Percentiles rank a stretch among this genome's conserved stretches.
These are phyloP conservation scores for Coniferiporia sulphurascens DNA, from an alignment of 1,284 basidiomycete genomes.

Conservation along the genomic window DNA sequence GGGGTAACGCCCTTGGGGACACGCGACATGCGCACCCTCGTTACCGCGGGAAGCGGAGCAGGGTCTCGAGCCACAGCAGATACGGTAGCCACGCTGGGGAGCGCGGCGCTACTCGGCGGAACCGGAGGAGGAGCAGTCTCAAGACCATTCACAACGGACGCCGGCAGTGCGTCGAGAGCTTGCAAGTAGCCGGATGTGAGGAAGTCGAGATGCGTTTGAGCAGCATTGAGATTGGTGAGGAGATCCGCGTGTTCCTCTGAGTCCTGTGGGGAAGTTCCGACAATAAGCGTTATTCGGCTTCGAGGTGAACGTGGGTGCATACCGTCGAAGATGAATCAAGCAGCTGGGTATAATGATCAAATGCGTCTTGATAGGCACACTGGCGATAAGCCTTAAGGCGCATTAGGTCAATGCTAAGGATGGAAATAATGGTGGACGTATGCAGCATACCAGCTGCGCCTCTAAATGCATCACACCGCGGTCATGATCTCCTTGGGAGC, in stretches of 20 bases:
- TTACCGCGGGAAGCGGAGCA: slow-evolving; percentile 31
- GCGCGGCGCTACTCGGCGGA: slow-evolving; percentile 32
- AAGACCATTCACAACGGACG: slow-evolving; percentile 45
- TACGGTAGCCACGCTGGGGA: slow-evolving; percentile 26
- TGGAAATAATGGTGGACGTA: slow-evolving; percentile 4
- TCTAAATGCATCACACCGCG: slow-evolving; percentile 74
- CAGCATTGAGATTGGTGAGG: slow-evolving; percentile 74
- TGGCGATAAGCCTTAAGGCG: slow-evolving; percentile 64
- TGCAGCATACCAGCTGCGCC: slow-evolving; percentile 68
- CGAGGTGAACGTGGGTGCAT: slow-evolving; percentile 26
- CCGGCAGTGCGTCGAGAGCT: slow-evolving; percentile 53
- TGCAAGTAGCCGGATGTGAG: slow-evolving; percentile 64
- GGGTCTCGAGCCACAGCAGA: slow-evolving; percentile 24
- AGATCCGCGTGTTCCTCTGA: slow-evolving; percentile 87
- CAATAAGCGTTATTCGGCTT: neutral
- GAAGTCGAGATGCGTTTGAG: slow-evolving; percentile 78
- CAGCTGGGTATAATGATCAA: slow-evolving; percentile 73
- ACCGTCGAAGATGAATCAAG: slow-evolving; percentile 72
- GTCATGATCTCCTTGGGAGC: slow-evolving; percentile 35
- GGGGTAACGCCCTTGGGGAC: slow-evolving; percentile 67
- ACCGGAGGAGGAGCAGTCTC: slow-evolving; percentile 56
- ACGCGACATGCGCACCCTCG: slow-evolving; percentile 59
- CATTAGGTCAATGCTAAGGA: slow-evolving; percentile 10
- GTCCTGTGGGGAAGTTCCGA: slow-evolving; percentile 39
- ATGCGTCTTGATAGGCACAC: slow-evolving; percentile 66